phyloP scores from a whole-genome alignment of 2,329 filamentous ascomycete species.

The Sporothrix brasiliensis region DNA sequence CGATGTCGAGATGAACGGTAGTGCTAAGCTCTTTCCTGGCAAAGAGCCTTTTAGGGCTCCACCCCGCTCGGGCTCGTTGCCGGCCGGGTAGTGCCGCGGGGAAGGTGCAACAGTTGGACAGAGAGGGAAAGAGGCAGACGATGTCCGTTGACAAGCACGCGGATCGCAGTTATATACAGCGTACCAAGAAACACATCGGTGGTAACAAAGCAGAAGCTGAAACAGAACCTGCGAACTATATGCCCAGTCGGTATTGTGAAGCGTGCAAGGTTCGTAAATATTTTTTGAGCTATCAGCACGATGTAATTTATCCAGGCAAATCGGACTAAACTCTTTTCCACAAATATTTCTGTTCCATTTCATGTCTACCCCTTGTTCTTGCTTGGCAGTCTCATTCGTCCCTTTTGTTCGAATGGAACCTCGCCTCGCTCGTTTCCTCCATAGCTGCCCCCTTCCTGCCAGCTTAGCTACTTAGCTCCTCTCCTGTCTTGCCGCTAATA shows the following conservation, averaged over 20 bases:
- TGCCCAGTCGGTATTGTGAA: background rate
- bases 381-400: slow-evolving; percentile 1
- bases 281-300: background rate
- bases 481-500: slow-evolving; percentile 16
- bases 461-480: background rate
- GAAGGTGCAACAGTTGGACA: slow-evolving; percentile 10
- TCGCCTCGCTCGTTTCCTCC: background rate
- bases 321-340: no score
- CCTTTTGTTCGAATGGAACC: background rate
- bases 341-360: background rate
- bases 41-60: background rate
- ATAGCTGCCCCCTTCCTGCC: background rate
- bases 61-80: background rate
- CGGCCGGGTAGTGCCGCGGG: slow-evolving; percentile 20
- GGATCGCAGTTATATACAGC: background rate
- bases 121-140: slow-evolving; percentile 13
- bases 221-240: background rate
- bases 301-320: no score
- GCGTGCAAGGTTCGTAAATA: background rate
- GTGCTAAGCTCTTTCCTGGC: slow-evolving; percentile 1
- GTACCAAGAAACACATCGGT: background rate
- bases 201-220: background rate
- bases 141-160: slow-evolving; percentile 1
- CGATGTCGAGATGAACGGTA: slow-evolving; percentile 4
- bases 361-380: background rate